A percentile compares a stretch with the other conserved stretches of the same genome.
Conservation (phyloP, 768 basidiomycete species). For the Tulasnella sp. region DNA sequence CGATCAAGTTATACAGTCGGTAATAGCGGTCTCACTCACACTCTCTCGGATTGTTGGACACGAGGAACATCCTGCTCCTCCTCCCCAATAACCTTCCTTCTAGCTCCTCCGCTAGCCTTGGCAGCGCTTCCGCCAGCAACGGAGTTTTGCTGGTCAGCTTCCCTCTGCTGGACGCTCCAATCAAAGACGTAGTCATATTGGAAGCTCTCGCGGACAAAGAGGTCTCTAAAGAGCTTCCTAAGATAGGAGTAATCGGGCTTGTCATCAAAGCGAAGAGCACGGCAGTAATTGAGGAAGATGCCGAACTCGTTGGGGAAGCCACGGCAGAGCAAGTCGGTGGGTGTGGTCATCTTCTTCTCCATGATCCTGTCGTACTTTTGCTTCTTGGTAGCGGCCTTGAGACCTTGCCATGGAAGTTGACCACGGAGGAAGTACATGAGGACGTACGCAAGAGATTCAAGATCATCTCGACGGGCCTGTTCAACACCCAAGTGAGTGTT, state of each 20-base stretch:
- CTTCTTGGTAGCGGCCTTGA: conserved; percentile 99
- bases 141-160: conserved; percentile 13
- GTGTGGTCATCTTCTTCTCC: conserved; percentile 99
- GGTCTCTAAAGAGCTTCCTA: conserved; percentile 96
- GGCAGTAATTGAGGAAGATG: conserved; percentile 98
- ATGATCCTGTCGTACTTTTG: conserved; percentile 99
- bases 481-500: conserved; percentile 98
- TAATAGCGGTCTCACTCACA: not conserved
- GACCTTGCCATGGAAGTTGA: conserved; percentile 95
- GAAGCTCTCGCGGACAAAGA: conserved; percentile 93
- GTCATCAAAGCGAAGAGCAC: conserved; percentile 97
- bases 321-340: conserved; percentile 91
- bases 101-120: not conserved
- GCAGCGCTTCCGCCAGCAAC: not conserved
- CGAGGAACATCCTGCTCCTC: not conserved
- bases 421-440: conserved; percentile 99
- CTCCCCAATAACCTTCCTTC: conserved; percentile 13
- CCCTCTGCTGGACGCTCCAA: conserved; percentile 71
- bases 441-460: conserved; percentile 96
- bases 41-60: not conserved
- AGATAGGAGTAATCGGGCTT: conserved; percentile 99
- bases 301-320: conserved; percentile 99
- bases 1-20: not conserved
- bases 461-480: conserved; percentile 93
- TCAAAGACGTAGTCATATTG: conserved; percentile 99